Conservation (phyloP, 2,329 filamentous ascomycete species). For the Pyrenophora teres region DNA sequence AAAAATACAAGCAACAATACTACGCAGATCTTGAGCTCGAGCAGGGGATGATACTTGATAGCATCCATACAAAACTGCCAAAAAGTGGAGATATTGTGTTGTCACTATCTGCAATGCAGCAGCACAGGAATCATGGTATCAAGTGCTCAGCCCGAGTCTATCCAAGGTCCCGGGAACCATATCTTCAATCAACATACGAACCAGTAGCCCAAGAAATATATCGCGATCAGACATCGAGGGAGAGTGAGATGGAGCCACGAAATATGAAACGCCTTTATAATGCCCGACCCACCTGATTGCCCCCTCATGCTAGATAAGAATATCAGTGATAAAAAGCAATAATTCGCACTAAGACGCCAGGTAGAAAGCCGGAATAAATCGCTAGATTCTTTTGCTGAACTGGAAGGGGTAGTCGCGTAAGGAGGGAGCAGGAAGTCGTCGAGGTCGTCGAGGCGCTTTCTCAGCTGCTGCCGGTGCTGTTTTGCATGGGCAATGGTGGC, state of each 20-base stretch:
- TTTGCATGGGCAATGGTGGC: conserved; percentile 34
- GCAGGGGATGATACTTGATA: too few relatives aligned
- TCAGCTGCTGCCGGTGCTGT: conserved; percentile 41
- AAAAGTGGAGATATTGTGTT: neutral
- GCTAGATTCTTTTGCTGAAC: neutral
- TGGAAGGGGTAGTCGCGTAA: neutral
- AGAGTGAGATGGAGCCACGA: neutral
- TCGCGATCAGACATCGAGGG: neutral
- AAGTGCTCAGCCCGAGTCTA: conserved; percentile 10
- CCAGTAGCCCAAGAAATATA: neutral
- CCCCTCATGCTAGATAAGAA: neutral
- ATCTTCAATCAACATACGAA: conserved; percentile 2
- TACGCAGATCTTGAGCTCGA: too few relatives aligned
- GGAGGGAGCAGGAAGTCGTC: neutral
- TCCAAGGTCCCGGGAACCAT: conserved; percentile 2
- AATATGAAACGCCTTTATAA: conserved; percentile 7
- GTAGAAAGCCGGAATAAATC: neutral
- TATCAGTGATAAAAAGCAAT: neutral
- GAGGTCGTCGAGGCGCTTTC: neutral
- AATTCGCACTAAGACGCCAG: neutral
- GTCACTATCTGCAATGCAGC: neutral
- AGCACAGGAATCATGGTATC: conserved; percentile 2
- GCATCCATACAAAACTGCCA: too few relatives aligned
- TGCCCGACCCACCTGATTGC: neutral
- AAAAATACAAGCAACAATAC: too few relatives aligned